Conservation (phyloP, 257 asterid species). For the Marsdenia floribunda region DNA sequence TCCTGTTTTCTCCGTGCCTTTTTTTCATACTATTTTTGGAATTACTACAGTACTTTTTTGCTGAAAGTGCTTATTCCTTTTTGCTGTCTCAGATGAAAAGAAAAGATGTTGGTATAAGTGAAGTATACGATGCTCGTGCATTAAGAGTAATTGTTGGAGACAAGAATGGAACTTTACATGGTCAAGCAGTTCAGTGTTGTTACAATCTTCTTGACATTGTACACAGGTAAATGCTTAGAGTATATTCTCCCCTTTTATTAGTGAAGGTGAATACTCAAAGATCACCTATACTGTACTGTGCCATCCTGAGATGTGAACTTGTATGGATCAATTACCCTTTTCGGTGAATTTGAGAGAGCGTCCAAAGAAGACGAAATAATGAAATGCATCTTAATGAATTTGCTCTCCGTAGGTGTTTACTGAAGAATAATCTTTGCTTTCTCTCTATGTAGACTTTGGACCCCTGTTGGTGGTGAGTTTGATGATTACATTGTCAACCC, state of each 20-base stretch:
- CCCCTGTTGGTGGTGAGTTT: constrained; percentile 90
- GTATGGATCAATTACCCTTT: background rate
- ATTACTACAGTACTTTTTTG: background rate
- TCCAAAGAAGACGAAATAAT: background rate
- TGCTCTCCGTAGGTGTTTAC: background rate
- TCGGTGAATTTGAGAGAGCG: background rate
- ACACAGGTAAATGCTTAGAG: constrained; percentile 51
- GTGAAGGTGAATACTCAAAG: constrained; percentile 14
- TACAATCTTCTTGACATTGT: constrained; percentile 89
- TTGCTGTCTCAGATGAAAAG: constrained; percentile 68
- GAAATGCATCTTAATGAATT: background rate
- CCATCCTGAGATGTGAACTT: background rate
- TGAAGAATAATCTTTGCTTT: constrained; percentile 19
- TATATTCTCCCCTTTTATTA: constrained; percentile 7
- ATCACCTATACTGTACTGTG: constrained; percentile 10
- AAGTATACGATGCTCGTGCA: constrained; percentile 93
- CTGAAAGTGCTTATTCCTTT: constrained; percentile 16
- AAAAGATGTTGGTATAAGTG: constrained; percentile 68
- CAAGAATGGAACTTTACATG: constrained; percentile 81
- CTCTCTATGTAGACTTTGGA: constrained; percentile 61
- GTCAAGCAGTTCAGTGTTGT: constrained; percentile 92
- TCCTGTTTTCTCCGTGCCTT: background rate
- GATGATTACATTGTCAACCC: constrained; percentile 96
- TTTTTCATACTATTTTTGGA: background rate
- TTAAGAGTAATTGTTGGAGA: constrained; percentile 94